phyloP scores from a whole-genome alignment of 495 filamentous ascomycete species.

The Polyplosphaeria fusca region DNA sequence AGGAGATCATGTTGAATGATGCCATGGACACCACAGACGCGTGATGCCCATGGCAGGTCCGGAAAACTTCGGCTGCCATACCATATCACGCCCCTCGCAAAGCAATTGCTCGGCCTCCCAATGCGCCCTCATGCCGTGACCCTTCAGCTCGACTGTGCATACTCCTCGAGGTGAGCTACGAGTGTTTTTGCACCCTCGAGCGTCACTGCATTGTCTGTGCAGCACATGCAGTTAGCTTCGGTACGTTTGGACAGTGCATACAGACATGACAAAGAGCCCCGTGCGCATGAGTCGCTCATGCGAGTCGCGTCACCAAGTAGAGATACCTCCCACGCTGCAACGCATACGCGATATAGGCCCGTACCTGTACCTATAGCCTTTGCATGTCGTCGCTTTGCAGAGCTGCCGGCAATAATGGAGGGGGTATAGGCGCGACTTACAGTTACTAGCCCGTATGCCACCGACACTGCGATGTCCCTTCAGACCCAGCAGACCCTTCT shows the following conservation, averaged over 20 bases:
- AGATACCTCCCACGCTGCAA: neutral
- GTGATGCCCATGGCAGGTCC: neutral
- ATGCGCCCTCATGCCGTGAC: conserved; percentile 6
- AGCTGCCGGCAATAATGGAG: neutral
- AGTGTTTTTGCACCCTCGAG: conserved; percentile 40
- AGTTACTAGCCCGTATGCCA: conserved; percentile 62
- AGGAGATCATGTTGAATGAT: conserved; percentile 37
- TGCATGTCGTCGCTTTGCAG: neutral
- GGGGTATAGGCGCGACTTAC: conserved; percentile 12
- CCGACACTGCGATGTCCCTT: conserved; percentile 82
- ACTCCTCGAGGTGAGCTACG: conserved; percentile 40
- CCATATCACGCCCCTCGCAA: no score
- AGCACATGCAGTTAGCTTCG: conserved; percentile 25
- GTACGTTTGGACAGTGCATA: conserved; percentile 6
- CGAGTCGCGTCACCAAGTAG: no score
- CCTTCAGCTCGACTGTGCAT: conserved; percentile 36
- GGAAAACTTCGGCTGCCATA: conserved; percentile 8
- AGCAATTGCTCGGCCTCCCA: no score
- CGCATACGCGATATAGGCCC: conserved; percentile 15
- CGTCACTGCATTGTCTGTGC: conserved; percentile 43
- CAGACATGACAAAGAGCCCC: neutral
- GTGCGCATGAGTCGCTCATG: no score
- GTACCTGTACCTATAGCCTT: conserved; percentile 22
- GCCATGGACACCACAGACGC: conserved; percentile 12
- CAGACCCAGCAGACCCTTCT: conserved; percentile 61